phyloP scores from a whole-genome alignment of 352 stramenopile species.

The Phytophthora macrochlamydospora region DNA sequence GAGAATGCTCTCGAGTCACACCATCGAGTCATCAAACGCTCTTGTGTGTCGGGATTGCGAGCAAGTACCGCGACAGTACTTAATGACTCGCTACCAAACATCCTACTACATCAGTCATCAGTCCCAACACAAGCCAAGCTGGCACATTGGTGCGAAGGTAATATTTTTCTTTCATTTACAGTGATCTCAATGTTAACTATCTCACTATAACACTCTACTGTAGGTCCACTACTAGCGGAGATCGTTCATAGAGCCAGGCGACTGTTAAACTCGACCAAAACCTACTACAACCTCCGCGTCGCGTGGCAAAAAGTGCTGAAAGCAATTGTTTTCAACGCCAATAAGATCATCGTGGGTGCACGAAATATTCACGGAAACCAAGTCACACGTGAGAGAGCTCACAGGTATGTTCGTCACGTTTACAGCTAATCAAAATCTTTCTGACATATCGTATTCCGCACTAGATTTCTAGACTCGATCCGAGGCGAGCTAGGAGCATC shows the following conservation, averaged over 20 bases:
- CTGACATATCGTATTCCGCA: not conserved
- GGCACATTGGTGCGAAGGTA: not conserved
- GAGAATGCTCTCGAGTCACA: slow-evolving; percentile 19
- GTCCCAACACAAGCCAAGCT: not conserved
- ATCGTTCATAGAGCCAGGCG: not conserved
- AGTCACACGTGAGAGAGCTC: not conserved
- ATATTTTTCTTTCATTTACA: not conserved
- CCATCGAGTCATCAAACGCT: slow-evolving; percentile 17
- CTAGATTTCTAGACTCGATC: not conserved
- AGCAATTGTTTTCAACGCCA: not conserved
- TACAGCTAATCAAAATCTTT: not conserved
- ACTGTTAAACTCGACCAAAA: not conserved
- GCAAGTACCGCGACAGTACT: not conserved
- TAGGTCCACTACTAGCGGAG: not conserved
- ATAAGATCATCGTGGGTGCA: not conserved
- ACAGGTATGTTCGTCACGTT: not conserved
- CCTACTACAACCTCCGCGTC: not conserved
- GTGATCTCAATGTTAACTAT: not conserved
- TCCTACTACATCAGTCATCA: not conserved
- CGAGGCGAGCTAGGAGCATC: not conserved
- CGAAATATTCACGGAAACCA: not conserved
- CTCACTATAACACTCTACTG: not conserved
- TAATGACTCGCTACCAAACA: not conserved
- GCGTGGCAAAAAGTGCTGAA: not conserved
- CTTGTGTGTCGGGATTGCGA: not conserved